Evolutionary conservation across 345 rosid species (phyloP).

Genomic region (Syzygium aromaticum): DNA sequence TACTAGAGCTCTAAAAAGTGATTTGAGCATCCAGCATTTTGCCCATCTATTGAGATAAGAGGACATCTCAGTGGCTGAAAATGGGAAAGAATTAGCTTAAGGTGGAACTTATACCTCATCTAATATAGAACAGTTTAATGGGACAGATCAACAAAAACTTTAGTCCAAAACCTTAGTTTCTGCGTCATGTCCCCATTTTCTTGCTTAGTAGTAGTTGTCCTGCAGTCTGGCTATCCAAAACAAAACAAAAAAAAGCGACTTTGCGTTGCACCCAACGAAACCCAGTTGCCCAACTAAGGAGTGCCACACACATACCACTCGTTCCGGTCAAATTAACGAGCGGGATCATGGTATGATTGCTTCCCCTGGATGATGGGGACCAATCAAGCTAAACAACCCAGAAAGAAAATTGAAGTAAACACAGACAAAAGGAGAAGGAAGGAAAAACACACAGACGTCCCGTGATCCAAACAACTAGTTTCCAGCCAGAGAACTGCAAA

Average conservation of each 20-base stretch:
- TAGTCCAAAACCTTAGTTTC: neutral
- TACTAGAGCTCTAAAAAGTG: neutral
- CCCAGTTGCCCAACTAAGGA: neutral
- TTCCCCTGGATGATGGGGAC: neutral
- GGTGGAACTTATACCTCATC: neutral
- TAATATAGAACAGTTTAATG: neutral
- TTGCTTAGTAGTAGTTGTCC: neutral
- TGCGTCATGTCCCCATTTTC: neutral
- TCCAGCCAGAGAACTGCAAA: neutral
- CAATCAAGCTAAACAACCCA: neutral
- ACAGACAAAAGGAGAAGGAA: neutral
- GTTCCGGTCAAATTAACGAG: neutral
- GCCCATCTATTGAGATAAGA: neutral
- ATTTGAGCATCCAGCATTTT: neutral
- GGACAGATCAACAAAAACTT: neutral
- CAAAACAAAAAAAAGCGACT: neutral
- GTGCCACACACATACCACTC: neutral
- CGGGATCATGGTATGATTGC: neutral
- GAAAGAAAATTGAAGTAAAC: neutral
- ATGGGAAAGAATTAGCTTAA: neutral
- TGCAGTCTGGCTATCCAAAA: neutral
- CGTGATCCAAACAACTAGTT: neutral
- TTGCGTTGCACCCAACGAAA: neutral
- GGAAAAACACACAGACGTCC: neutral
- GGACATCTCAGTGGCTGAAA: neutral